phyloP scores from a whole-genome alignment of 305 asterid genomes.

The Fraxinus sp. region DNA sequence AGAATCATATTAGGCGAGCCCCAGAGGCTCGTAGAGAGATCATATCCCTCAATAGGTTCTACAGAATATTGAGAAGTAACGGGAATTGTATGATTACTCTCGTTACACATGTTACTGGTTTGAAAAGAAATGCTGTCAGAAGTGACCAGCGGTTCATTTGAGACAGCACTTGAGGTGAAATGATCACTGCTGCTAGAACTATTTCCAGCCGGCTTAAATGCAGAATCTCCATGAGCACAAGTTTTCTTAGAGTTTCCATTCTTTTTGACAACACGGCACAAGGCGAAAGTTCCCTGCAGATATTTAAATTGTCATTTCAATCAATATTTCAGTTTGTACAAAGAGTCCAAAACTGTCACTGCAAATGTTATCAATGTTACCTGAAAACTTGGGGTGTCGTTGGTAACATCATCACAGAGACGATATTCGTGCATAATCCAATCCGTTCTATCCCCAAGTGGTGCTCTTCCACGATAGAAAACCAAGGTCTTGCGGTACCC shows the following conservation, averaged over 20 bases:
- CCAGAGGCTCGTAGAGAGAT: constrained; percentile 31
- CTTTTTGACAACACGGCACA: constrained; percentile 49
- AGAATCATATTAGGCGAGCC: constrained; percentile 39
- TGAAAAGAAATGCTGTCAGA: constrained; percentile 30
- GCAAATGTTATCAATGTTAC: constrained; percentile 14
- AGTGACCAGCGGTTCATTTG: constrained; percentile 26
- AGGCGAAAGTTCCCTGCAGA: constrained; percentile 44
- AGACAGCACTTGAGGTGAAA: constrained; percentile 9
- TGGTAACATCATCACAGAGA: constrained; percentile 41
- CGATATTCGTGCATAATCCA: constrained; percentile 65
- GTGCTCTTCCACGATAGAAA: constrained; percentile 53
- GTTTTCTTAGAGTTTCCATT: constrained; percentile 31
- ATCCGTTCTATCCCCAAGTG: constrained; percentile 47
- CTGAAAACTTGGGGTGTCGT: constrained; percentile 40
- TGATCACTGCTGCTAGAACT: constrained; percentile 22
- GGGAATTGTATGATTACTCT: constrained; percentile 44
- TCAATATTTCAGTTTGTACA: background rate
- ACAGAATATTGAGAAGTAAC: constrained; percentile 33
- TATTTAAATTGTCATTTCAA: background rate
- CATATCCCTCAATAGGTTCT: constrained; percentile 26
- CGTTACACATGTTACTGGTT: constrained; percentile 15
- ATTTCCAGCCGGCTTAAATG: constrained; percentile 27
- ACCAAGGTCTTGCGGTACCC: constrained; percentile 50
- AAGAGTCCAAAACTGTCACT: background rate
- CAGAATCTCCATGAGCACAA: constrained; percentile 19